phyloP scores from a whole-genome alignment of 306 rosid species.

The Lathyrus oleraceus region DNA sequence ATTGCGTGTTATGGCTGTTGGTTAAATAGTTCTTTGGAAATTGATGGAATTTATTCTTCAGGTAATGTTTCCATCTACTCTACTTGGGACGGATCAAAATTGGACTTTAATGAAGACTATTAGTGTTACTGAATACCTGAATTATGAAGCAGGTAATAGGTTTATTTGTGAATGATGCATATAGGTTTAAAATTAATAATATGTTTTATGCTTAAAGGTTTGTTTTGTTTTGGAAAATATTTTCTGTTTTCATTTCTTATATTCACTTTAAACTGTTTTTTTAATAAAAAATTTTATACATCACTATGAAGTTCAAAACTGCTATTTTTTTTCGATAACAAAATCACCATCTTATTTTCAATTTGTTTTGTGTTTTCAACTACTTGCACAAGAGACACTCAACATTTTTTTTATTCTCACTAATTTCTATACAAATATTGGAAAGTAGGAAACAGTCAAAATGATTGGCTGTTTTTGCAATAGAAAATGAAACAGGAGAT shows the following conservation, averaged over 20 bases:
- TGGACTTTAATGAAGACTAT: constrained; percentile 99
- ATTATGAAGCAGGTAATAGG: constrained; percentile 78
- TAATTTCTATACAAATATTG: background rate
- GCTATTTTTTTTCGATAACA: background rate
- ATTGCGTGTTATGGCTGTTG: background rate
- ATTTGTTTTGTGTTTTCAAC: background rate
- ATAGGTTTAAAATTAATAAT: background rate
- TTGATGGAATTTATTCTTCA: constrained; percentile 40
- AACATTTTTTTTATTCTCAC: constrained; percentile 1
- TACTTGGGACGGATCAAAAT: constrained; percentile 82
- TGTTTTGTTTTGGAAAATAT: background rate
- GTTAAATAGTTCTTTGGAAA: constrained; percentile 13
- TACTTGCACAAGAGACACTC: background rate
- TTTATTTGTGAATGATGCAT: background rate
- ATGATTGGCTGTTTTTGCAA: background rate
- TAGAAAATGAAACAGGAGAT: background rate
- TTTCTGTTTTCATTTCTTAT: background rate
- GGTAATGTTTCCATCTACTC: constrained; percentile 98
- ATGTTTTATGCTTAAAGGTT: background rate
- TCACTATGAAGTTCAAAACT: background rate
- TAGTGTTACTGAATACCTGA: constrained; percentile 94
- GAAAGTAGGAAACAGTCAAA: background rate
- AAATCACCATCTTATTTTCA: background rate
- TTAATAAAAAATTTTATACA: background rate
- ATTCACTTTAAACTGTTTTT: background rate